Evolutionary conservation across 1,284 basidiomycete genomes (phyloP).

Genomic region (Athelia psychrophila): DNA sequence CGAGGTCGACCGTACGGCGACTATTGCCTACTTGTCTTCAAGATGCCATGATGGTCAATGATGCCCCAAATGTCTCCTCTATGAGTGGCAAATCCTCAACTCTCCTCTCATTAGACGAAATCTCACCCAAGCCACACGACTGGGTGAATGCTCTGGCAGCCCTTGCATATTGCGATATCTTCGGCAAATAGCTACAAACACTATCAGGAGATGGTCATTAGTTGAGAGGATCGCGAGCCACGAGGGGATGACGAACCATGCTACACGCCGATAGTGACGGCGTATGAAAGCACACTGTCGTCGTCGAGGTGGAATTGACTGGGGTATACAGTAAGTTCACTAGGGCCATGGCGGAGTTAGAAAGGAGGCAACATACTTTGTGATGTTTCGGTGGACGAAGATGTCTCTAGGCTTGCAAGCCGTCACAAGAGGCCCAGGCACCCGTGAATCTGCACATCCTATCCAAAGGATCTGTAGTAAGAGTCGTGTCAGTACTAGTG

Average conservation of each 20-base stretch:
- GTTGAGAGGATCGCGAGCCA: constrained; percentile 24
- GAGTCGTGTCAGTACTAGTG: neutral
- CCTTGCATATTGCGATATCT: too few relatives aligned
- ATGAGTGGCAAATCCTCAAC: too few relatives aligned
- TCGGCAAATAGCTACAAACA: too few relatives aligned
- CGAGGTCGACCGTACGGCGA: too few relatives aligned
- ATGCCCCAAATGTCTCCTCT: too few relatives aligned
- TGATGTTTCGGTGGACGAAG: constrained; percentile 62
- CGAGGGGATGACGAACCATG: constrained; percentile 59
- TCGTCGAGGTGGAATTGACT: constrained; percentile 84
- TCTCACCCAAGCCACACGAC: too few relatives aligned
- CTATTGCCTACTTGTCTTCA: too few relatives aligned
- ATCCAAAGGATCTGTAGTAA: constrained; percentile 36
- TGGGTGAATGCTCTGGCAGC: too few relatives aligned
- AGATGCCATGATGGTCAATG: too few relatives aligned
- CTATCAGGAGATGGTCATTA: constrained; percentile 36
- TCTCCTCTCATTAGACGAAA: too few relatives aligned
- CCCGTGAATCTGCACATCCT: constrained; percentile 61
- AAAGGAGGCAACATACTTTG: constrained; percentile 47
- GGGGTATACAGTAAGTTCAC: constrained; percentile 5
- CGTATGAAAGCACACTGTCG: constrained; percentile 81
- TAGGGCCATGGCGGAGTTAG: constrained; percentile 39
- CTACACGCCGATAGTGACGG: constrained; percentile 78
- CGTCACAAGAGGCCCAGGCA: constrained; percentile 52
- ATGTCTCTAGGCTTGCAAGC: constrained; percentile 56